Evolutionary conservation across 257 asterid genomes (phyloP).

Genomic region (Solanum peruvianum): DNA sequence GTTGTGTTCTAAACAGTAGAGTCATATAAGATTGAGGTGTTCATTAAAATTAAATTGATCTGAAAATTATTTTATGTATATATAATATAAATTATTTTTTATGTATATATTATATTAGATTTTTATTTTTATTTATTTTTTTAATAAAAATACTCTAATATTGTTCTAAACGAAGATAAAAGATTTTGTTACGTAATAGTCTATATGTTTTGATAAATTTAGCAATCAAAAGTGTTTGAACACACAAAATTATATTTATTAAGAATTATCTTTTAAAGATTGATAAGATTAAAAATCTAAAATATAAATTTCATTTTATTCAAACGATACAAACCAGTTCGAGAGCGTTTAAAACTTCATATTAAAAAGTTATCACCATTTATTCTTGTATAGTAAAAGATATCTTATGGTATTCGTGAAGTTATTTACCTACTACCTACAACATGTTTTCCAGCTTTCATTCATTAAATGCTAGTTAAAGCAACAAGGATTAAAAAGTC

Average conservation of each 20-base stretch:
- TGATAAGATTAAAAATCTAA: neutral
- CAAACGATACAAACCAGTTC: neutral
- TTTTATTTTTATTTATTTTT: too few species aligned
- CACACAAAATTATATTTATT: neutral
- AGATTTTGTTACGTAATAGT: neutral
- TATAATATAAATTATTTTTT: too few species aligned
- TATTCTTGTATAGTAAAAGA: neutral
- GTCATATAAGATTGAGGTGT: rapidly evolving
- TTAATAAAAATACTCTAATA: rapidly evolving
- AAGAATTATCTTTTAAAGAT: neutral
- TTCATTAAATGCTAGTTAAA: neutral
- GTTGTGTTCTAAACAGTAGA: neutral
- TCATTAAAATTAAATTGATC: too few species aligned
- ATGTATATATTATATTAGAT: rapidly evolving
- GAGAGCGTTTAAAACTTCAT: neutral
- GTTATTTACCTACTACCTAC: neutral
- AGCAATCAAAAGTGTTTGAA: neutral
- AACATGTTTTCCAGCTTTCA: neutral
- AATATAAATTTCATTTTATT: neutral
- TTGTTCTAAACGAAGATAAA: neutral
- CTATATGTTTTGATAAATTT: neutral
- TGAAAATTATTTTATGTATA: too few species aligned
- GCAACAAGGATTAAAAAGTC: neutral
- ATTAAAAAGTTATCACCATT: neutral
- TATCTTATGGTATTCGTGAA: neutral